Percentiles rank a stretch among this genome's conserved stretches.
phyloP scores from a whole-genome alignment of 768 basidiomycete species.

The Dioszegia crocea region DNA sequence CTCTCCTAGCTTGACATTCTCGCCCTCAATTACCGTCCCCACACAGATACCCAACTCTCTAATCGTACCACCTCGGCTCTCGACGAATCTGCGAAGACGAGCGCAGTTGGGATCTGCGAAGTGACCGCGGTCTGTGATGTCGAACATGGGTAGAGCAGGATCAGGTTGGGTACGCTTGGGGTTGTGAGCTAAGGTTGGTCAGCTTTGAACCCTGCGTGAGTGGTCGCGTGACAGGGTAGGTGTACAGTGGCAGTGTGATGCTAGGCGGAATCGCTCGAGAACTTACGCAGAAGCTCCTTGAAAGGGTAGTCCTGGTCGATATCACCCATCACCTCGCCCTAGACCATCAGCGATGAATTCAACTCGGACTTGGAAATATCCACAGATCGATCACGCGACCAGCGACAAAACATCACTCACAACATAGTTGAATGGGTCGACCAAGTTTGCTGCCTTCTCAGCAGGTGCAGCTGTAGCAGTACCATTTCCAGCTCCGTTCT shows the following conservation, averaged over 20 bases:
- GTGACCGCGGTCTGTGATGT: conserved; percentile 42
- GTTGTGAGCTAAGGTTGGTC: conserved; percentile 30
- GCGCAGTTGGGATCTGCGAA: conserved; percentile 39
- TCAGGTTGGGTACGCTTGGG: conserved; percentile 31
- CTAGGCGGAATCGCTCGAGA: too few species aligned
- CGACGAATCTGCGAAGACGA: conserved; percentile 37
- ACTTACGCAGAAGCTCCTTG: conserved; percentile 40
- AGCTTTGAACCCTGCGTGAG: neutral
- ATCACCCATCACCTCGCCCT: conserved; percentile 40
- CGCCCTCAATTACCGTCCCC: conserved; percentile 42
- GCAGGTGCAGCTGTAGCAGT: neutral
- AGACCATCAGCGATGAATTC: neutral
- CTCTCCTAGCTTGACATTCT: conserved; percentile 38
- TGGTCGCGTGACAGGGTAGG: neutral
- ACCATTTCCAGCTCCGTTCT: neutral
- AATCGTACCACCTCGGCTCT: conserved; percentile 38
- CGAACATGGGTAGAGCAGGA: conserved; percentile 27
- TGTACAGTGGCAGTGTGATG: neutral
- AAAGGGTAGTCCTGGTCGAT: conserved; percentile 34
- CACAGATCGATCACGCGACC: neutral
- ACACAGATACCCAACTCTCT: conserved; percentile 39
- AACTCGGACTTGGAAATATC: too few species aligned
- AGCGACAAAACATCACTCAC: too few species aligned
- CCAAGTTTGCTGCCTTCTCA: conserved; percentile 14
- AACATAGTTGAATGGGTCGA: conserved; percentile 46